phyloP scores from a whole-genome alignment of 2,329 filamentous ascomycete species.

The Claviceps humidiphila region DNA sequence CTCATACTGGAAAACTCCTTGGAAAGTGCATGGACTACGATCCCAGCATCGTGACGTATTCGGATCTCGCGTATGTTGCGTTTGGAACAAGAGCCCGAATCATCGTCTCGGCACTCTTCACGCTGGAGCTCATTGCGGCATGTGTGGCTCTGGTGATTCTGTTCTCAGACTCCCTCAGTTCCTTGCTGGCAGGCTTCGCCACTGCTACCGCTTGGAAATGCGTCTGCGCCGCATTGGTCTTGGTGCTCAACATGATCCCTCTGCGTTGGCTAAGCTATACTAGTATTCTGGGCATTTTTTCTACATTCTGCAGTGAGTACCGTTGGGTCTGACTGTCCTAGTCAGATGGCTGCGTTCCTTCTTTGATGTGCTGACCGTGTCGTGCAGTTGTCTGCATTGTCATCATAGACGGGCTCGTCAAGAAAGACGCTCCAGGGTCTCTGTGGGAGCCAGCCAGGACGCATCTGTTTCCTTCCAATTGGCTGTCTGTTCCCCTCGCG shows the following conservation, averaged over 20 bases:
- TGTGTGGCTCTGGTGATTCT: slow-evolving; percentile 83
- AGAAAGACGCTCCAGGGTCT: slow-evolving; percentile 66
- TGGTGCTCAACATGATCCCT: slow-evolving; percentile 76
- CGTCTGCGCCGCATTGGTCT: slow-evolving; percentile 62
- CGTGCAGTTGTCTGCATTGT: slow-evolving; percentile 70
- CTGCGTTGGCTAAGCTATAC: slow-evolving; percentile 77
- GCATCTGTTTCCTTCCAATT: slow-evolving; percentile 72
- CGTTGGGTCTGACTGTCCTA: too few species aligned
- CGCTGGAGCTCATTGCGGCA: slow-evolving; percentile 71
- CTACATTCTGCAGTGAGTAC: slow-evolving; percentile 69
- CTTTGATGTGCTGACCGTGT: neutral
- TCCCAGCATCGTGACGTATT: slow-evolving; percentile 78
- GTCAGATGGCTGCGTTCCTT: too few species aligned
- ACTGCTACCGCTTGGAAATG: slow-evolving; percentile 70
- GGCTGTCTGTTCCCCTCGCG: slow-evolving; percentile 74
- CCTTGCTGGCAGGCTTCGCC: slow-evolving; percentile 57
- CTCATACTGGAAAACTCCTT: slow-evolving; percentile 74
- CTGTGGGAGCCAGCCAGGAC: slow-evolving; percentile 68
- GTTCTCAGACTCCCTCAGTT: slow-evolving; percentile 81
- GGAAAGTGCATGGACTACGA: slow-evolving; percentile 84
- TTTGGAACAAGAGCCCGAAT: slow-evolving; percentile 75
- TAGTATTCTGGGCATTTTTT: slow-evolving; percentile 84
- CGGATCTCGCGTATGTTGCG: slow-evolving; percentile 81
- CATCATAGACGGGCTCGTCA: slow-evolving; percentile 74
- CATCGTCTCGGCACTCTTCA: slow-evolving; percentile 75